Base-by-base conservation (phyloP, 495 filamentous ascomycete species). In the Lindgomyces ingoldianus region DNA sequence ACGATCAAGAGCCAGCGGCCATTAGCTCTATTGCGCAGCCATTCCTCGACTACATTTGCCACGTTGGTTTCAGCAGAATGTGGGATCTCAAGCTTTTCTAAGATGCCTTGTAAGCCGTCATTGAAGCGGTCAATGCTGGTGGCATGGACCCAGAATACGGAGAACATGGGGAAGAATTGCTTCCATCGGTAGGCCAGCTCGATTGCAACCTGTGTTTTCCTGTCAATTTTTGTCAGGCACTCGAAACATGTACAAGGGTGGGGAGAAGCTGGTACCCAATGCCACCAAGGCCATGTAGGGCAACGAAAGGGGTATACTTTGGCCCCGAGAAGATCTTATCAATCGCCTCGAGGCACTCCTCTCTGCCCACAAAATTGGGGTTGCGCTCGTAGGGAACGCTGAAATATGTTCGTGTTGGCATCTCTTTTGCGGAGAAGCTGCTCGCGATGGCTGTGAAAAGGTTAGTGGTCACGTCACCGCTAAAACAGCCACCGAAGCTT, bases 251-350 rank as follows among this genome's bases (percentile, higher is more conserved):
- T 12, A 53, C 16, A 39, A 14, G 22, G 2, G n/a, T 16, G 19
- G 8, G 12, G 4, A 41, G n/a, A n/a, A 25, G 2, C 1, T 21
- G 29, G 10, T 50, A 60, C 47, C 58, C 58, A 22, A 61, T 53
- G 14, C 58, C 58, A 4, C 58, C 58, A 2, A 61, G 58, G 19
- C 58, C 58, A 61, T 61, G 58, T 3, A 61, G 47, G 4, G 48
- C 47, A 25, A 61, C 44, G 21, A 61, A 53, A 1, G 58, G 30
- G 1, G 47, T 61, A 29, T 52, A 24, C 36, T 61, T 61, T 2
- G 58, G 58, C 21, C 48, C 58, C 52, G 48, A 14, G 58, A 61
- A 61, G 16, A 53, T 24, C 33, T 33, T 61, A 27, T 61, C 33
- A 39, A 53, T 27, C n/a, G 16, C 33, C 25, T 41, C 58, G 8